These are phyloP conservation scores for Mortierella sp. DNA, from an alignment of 371 early-diverging fungal genomes.

Conservation along the genomic window DNA sequence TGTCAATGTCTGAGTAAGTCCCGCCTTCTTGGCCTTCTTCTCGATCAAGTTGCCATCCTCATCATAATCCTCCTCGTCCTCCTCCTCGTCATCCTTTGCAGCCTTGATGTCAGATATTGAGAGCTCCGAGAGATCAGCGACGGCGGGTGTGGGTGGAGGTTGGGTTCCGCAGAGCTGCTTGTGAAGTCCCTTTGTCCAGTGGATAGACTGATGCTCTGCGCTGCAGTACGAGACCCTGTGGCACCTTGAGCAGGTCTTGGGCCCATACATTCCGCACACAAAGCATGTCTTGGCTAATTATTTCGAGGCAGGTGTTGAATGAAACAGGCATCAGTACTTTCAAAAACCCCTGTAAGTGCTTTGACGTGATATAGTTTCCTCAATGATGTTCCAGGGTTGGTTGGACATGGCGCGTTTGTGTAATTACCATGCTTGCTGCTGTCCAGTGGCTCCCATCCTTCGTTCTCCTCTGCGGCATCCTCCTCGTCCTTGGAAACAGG, in stretches of 20 bases:
- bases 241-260: conserved; percentile 87
- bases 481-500: conserved; percentile 56
- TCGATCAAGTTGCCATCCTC: conserved; percentile 55
- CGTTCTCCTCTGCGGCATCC: conserved; percentile 59
- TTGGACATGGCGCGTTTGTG: conserved; percentile 16
- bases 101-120: conserved; percentile 32
- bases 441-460: conserved; percentile 43
- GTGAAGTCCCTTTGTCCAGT: conserved; percentile 88
- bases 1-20: conserved; percentile 45
- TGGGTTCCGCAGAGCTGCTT: conserved; percentile 72
- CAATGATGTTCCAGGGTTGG: neutral
- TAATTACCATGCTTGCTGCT: conserved; percentile 52
- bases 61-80: conserved; percentile 42
- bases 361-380: neutral
- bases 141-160: conserved; percentile 11
- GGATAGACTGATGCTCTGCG: conserved; percentile 85
- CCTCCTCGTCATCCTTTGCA: conserved; percentile 44
- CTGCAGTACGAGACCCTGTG: conserved; percentile 83
- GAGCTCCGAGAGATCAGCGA: conserved; percentile 25
- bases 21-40: conserved; percentile 5
- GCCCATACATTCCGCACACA: conserved; percentile 87
- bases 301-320: neutral
- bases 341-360: neutral
- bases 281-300: conserved; percentile 63
- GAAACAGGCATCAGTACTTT: neutral